Percentiles rank a stretch among this genome's conserved stretches.
Conservation (phyloP, 2,329 filamentous ascomycete species). For the Orbilia brochopaga region DNA sequence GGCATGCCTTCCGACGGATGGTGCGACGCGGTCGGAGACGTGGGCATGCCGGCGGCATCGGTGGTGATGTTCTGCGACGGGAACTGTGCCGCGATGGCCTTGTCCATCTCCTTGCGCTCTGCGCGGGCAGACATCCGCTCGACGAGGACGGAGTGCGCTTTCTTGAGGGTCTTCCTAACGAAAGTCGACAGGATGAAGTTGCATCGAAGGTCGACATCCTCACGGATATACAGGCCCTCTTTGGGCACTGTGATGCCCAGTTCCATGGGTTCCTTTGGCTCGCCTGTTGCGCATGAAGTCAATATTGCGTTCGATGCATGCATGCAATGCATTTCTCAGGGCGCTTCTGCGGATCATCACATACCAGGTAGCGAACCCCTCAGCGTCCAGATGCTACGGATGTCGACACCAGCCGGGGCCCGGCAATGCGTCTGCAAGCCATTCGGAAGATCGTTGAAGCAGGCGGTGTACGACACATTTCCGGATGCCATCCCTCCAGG, state of each 20-base stretch:
- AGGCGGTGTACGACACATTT: slow-evolving; percentile 77
- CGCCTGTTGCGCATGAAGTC: slow-evolving; percentile 60
- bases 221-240: slow-evolving; percentile 77
- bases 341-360: background rate
- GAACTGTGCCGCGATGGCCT: slow-evolving; percentile 30
- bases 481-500: slow-evolving; percentile 70
- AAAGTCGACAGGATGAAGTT: slow-evolving; percentile 77
- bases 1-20: background rate
- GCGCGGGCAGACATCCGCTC: slow-evolving; percentile 67
- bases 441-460: slow-evolving; percentile 74
- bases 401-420: slow-evolving; percentile 79
- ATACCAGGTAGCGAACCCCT: slow-evolving; percentile 68
- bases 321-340: background rate
- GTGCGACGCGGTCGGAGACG: background rate
- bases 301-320: background rate
- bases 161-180: slow-evolving; percentile 81
- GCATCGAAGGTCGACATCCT: slow-evolving; percentile 83
- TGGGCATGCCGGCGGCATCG: background rate
- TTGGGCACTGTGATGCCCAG: slow-evolving; percentile 70
- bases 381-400: slow-evolving; percentile 78
- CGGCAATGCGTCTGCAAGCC: slow-evolving; percentile 84
- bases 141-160: slow-evolving; percentile 74
- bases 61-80: slow-evolving; percentile 5
- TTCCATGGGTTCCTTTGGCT: slow-evolving; percentile 70
- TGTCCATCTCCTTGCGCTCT: slow-evolving; percentile 57